A percentile compares a stretch with the other conserved stretches of the same genome.
Conservation (phyloP, 2,329 filamentous ascomycete species). For the Trichoderma gracile region DNA sequence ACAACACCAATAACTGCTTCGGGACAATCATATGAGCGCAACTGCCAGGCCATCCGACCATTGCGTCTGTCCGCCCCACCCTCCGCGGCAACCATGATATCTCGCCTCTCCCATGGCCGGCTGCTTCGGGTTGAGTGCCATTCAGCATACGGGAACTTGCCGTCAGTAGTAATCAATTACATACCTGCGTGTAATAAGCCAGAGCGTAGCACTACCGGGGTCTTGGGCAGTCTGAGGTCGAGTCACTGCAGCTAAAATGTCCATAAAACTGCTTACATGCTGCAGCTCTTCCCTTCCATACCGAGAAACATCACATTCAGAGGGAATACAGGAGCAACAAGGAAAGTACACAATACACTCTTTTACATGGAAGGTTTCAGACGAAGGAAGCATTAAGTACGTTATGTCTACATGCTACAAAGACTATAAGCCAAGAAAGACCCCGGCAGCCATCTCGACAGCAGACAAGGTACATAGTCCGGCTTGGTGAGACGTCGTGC, state of each 20-base stretch:
- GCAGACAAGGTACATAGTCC: too few relatives aligned
- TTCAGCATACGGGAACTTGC: too few relatives aligned
- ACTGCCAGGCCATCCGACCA: background rate
- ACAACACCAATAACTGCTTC: background rate
- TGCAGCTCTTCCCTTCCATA: too few relatives aligned
- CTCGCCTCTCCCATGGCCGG: conserved; percentile 4
- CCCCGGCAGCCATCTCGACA: background rate
- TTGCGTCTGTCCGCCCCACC: background rate
- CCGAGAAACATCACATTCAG: too few relatives aligned
- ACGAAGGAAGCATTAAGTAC: background rate
- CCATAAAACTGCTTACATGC: too few relatives aligned
- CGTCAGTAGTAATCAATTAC: too few relatives aligned
- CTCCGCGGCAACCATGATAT: background rate
- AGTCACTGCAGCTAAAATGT: too few relatives aligned
- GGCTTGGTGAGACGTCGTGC: background rate
- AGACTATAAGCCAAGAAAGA: background rate
- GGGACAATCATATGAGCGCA: background rate
- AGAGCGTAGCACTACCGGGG: too few relatives aligned
- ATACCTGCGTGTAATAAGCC: too few relatives aligned
- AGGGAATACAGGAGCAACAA: too few relatives aligned
- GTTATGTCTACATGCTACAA: too few relatives aligned
- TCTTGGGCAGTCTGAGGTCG: too few relatives aligned
- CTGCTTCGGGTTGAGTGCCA: conserved; percentile 1
- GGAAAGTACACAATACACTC: background rate
- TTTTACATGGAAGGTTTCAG: background rate